Percentiles rank a stretch among this genome's conserved stretches.
phyloP scores from a whole-genome alignment of 306 rosid genomes.

The Sesbania bispinosa region DNA sequence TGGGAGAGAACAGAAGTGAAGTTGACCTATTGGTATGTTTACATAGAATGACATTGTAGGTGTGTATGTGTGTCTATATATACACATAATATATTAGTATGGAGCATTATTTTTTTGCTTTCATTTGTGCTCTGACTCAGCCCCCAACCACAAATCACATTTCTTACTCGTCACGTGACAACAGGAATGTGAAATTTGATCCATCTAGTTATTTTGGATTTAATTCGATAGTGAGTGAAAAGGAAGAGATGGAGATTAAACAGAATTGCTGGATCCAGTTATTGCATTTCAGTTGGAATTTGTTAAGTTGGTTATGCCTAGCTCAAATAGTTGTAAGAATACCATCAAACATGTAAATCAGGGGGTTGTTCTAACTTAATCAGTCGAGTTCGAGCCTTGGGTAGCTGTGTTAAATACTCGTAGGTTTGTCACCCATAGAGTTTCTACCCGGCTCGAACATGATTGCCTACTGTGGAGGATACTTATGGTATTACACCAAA shows the following conservation, averaged over 20 bases:
- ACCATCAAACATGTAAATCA: too few relatives aligned
- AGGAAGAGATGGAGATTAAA: background rate
- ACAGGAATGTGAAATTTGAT: constrained; percentile 16
- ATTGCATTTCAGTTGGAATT: background rate
- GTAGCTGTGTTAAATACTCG: too few relatives aligned
- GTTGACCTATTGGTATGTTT: constrained; percentile 20
- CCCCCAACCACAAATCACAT: constrained; percentile 10
- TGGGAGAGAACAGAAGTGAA: background rate
- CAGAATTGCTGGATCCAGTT: background rate
- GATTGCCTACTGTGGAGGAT: too few relatives aligned
- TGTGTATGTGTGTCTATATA: background rate
- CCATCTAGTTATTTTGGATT: background rate
- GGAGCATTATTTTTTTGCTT: constrained; percentile 19
- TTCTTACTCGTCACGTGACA: constrained; percentile 27
- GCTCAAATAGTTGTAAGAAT: constrained; percentile 1
- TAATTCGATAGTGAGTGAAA: background rate
- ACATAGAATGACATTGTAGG: constrained; percentile 10
- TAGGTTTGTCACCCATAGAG: too few relatives aligned
- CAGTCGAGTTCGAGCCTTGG: too few relatives aligned
- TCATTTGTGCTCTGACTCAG: background rate
- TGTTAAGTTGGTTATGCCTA: constrained; percentile 10
- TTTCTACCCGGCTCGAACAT: too few relatives aligned
- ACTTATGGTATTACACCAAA: too few relatives aligned
- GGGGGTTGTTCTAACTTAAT: too few relatives aligned
- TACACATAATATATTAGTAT: background rate